Evolutionary conservation across 1,284 basidiomycete species (phyloP).

Genomic region (Marasmius oreades): DNA sequence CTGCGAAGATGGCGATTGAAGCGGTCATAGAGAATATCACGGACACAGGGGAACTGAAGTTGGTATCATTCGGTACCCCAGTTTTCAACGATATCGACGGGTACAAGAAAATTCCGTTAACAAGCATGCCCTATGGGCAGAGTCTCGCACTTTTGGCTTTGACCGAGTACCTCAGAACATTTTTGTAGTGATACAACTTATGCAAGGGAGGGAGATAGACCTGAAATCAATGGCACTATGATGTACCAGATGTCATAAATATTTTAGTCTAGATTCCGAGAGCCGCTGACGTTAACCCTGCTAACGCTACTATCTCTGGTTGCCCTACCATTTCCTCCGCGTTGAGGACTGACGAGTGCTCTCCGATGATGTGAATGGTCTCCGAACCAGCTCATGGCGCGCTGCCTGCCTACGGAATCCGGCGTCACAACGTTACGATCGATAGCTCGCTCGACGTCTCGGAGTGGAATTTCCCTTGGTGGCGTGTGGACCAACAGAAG

Average conservation of each 20-base stretch:
- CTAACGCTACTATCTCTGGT: slow-evolving; percentile 18
- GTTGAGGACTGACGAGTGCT: background rate
- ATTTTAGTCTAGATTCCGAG: slow-evolving; percentile 1
- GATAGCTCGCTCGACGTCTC: slow-evolving; percentile 28
- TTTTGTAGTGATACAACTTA: slow-evolving; percentile 23
- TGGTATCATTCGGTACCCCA: slow-evolving; percentile 59
- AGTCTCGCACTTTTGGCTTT: slow-evolving; percentile 49
- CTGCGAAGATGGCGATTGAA: slow-evolving; percentile 46
- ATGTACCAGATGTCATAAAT: background rate
- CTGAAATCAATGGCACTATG: no score
- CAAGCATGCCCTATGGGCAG: slow-evolving; percentile 66
- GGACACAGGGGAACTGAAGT: slow-evolving; percentile 47
- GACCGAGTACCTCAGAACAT: slow-evolving; percentile 44
- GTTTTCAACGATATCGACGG: slow-evolving; percentile 53
- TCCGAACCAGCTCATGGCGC: slow-evolving; percentile 44
- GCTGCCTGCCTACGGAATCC: slow-evolving; percentile 31
- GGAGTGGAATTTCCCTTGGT: slow-evolving; percentile 43
- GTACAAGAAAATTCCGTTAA: slow-evolving; percentile 54
- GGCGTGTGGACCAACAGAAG: slow-evolving; percentile 63
- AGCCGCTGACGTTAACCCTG: background rate
- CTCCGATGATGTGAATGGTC: slow-evolving; percentile 23
- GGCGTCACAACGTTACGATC: slow-evolving; percentile 24
- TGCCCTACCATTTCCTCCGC: slow-evolving; percentile 7
- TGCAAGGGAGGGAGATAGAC: background rate
- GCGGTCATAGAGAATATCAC: slow-evolving; percentile 54